Evolutionary conservation across 768 basidiomycete species (phyloP).

Genomic region (Cyclocybe cylindracea): DNA sequence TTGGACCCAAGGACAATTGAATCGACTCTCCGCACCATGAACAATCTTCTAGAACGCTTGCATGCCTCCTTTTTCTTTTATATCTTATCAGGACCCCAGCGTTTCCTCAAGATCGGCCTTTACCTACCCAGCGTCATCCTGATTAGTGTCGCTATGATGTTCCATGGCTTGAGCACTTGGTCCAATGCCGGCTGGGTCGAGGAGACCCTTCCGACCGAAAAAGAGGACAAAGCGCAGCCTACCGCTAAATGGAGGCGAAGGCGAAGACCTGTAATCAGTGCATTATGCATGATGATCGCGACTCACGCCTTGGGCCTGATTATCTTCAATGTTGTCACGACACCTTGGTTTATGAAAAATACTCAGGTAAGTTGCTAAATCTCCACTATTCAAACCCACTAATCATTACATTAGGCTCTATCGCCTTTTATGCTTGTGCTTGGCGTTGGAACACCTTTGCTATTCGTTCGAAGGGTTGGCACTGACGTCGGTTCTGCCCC

Average conservation of each 20-base stretch:
- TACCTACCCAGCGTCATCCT: constrained; percentile 89
- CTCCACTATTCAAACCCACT: not conserved
- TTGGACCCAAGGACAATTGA: constrained; percentile 64
- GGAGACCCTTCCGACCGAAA: constrained; percentile 13
- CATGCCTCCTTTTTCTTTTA: constrained; percentile 99
- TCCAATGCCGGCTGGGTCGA: constrained; percentile 59
- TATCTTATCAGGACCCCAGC: constrained; percentile 59
- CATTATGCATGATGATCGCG: constrained; percentile 49
- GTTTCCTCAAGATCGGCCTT: constrained; percentile 86
- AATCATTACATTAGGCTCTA: constrained; percentile 14
- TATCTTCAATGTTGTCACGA: constrained; percentile 51
- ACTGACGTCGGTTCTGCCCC: constrained; percentile 32
- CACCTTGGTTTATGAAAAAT: constrained; percentile 42
- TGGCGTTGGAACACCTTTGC: constrained; percentile 31
- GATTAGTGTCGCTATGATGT: constrained; percentile 82
- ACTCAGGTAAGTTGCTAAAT: constrained; percentile 34
- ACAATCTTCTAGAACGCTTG: constrained; percentile 93
- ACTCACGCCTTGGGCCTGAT: constrained; percentile 59
- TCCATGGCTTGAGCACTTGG: constrained; percentile 79
- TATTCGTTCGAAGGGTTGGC: constrained; percentile 27
- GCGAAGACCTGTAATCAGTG: constrained; percentile 54
- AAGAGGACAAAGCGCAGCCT: constrained; percentile 13
- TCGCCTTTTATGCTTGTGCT: constrained; percentile 28
- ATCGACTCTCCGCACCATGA: constrained; percentile 85
- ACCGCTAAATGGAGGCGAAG: constrained; percentile 43